A percentile compares a stretch with the other conserved stretches of the same genome.
Conservation (phyloP, 108 stramenopile genomes). For the Discostella stelligeroides region DNA sequence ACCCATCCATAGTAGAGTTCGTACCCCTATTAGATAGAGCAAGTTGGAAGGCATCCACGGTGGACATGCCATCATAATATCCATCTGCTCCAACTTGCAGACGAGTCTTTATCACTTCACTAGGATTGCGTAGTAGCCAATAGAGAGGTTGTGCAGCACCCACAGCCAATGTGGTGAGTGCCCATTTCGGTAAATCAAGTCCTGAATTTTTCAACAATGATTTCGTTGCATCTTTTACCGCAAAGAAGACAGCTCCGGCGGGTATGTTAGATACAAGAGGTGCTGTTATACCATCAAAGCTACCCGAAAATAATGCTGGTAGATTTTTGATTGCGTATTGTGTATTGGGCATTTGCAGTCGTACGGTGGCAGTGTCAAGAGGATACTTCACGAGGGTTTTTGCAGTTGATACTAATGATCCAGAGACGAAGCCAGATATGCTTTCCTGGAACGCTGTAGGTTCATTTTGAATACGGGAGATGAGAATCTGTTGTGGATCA, state of each 20-base stretch:
- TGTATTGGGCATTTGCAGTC: constrained; percentile 79
- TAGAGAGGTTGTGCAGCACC: constrained; percentile 69
- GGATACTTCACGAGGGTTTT: constrained; percentile 87
- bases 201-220: constrained; percentile 36
- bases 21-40: constrained; percentile 27
- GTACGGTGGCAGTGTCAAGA: constrained; percentile 81
- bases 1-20: constrained; percentile 26
- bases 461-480: background rate
- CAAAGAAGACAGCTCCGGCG: constrained; percentile 81
- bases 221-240: constrained; percentile 77
- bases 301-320: constrained; percentile 53
- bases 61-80: constrained; percentile 56
- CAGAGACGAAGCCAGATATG: constrained; percentile 78
- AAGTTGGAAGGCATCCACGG: constrained; percentile 50
- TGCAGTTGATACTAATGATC: constrained; percentile 59
- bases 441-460: constrained; percentile 61
- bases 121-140: constrained; percentile 83
- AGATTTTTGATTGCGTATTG: constrained; percentile 53
- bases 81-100: constrained; percentile 69
- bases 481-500: background rate
- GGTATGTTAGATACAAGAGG: constrained; percentile 78
- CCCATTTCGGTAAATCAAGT: constrained; percentile 52
- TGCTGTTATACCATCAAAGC: constrained; percentile 61
- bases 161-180: constrained; percentile 68
- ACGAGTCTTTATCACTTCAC: constrained; percentile 82